phyloP scores from a whole-genome alignment of 106 monocot species.

The Dioscorea dumetorum region DNA sequence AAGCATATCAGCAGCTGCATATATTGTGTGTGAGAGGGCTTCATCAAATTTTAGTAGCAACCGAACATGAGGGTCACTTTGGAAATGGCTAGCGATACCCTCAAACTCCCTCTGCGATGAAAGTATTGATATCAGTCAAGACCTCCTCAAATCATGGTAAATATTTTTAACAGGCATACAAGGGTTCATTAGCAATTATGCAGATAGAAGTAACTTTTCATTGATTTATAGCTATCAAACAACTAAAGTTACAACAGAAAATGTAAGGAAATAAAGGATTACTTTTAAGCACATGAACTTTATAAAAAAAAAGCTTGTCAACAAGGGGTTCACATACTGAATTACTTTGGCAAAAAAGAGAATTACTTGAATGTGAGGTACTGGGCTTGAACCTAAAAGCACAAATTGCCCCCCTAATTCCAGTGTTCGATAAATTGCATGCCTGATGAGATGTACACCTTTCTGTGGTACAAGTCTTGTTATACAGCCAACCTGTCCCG shows the following conservation, averaged over 20 bases:
- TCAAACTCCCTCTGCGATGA: slow-evolving; percentile 75
- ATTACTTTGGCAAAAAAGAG: not conserved
- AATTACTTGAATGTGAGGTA: slow-evolving; percentile 80
- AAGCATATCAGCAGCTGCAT: slow-evolving; percentile 86
- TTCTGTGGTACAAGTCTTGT: slow-evolving; percentile 93
- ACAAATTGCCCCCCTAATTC: slow-evolving; percentile 91
- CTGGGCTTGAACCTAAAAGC: slow-evolving; percentile 87
- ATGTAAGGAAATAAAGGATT: no score
- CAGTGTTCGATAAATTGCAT: slow-evolving; percentile 82
- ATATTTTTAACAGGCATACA: no score
- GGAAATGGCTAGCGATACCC: slow-evolving; percentile 69
- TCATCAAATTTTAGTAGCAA: slow-evolving; percentile 84
- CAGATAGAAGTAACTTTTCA: no score
- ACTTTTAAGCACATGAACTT: no score
- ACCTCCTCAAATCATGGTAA: no score
- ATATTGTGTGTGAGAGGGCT: slow-evolving; percentile 75
- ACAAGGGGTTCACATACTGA: not conserved
- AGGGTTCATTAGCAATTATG: no score
- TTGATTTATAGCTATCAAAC: no score
- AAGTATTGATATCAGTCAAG: not conserved
- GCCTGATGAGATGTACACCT: slow-evolving; percentile 95
- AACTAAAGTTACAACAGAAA: no score
- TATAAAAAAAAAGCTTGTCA: not conserved
- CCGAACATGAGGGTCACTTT: slow-evolving; percentile 50
- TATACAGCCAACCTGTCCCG: slow-evolving; percentile 74